Evolutionary conservation across 2,329 filamentous ascomycete genomes (phyloP).

Genomic region (Fusarium nematophilum): DNA sequence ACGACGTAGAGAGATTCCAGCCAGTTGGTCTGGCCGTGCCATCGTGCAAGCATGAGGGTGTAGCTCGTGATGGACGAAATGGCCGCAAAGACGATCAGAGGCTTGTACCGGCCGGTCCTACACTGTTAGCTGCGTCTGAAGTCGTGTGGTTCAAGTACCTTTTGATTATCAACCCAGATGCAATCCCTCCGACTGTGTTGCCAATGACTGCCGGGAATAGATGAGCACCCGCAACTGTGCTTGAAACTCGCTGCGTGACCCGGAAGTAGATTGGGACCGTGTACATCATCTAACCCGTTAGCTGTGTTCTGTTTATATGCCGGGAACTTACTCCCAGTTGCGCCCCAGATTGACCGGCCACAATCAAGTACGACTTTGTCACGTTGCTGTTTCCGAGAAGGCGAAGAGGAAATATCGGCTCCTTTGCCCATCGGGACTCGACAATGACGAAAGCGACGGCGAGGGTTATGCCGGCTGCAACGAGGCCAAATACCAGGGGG

Average conservation of each 20-base stretch:
- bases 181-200: slow-evolving; percentile 72
- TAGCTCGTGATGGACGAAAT: slow-evolving; percentile 63
- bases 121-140: not conserved
- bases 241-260: slow-evolving; percentile 67
- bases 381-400: slow-evolving; percentile 65
- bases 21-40: slow-evolving; percentile 68
- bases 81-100: slow-evolving; percentile 62
- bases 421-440: slow-evolving; percentile 58
- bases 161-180: slow-evolving; percentile 68
- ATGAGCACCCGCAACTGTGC: slow-evolving; percentile 68
- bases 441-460: slow-evolving; percentile 56
- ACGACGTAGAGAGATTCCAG: slow-evolving; percentile 70
- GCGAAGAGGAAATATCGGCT: slow-evolving; percentile 69
- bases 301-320: fast-evolving
- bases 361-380: slow-evolving; percentile 63
- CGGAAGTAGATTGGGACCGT: slow-evolving; percentile 77
- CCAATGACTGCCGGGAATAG: slow-evolving; percentile 75
- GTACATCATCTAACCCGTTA: slow-evolving; percentile 60
- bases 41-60: slow-evolving; percentile 63
- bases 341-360: slow-evolving; percentile 68
- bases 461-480: slow-evolving; percentile 52
- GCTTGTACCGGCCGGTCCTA: slow-evolving; percentile 70
- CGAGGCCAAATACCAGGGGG: slow-evolving; percentile 55
- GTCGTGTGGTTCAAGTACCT: slow-evolving; percentile 44
- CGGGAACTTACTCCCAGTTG: slow-evolving; percentile 37